Conservation (phyloP, 2,329 filamentous ascomycete species). For the Aureobasidium namibiae region DNA sequence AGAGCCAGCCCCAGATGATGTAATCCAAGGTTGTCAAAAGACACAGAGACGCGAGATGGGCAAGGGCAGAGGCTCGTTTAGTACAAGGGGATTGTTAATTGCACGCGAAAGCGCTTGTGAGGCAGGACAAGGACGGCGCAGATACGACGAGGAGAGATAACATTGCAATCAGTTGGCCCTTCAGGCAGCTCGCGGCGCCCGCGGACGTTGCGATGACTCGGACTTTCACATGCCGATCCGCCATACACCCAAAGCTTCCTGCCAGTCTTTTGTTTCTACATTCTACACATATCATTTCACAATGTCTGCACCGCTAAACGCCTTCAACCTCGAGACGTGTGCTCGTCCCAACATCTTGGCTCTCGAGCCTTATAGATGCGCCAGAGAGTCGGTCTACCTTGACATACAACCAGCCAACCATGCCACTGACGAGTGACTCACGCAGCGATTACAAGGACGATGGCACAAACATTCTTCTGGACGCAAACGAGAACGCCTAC, state of each 20-base stretch:
- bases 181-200: neutral
- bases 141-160: too few relatives aligned
- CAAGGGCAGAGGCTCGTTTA: too few relatives aligned
- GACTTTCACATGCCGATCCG: constrained; percentile 7
- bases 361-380: constrained; percentile 46
- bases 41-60: too few relatives aligned
- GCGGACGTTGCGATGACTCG: constrained; percentile 6
- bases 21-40: too few relatives aligned
- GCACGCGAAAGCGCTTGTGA: too few relatives aligned
- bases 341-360: constrained; percentile 45
- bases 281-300: neutral
- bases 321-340: constrained; percentile 43
- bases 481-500: constrained; percentile 96
- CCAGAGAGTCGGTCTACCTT: constrained; percentile 39
- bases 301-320: constrained; percentile 8
- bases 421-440: constrained; percentile 18
- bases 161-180: too few relatives aligned
- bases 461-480: constrained; percentile 88
- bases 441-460: constrained; percentile 89
- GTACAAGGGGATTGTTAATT: too few relatives aligned
- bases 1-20: too few relatives aligned
- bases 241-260: neutral
- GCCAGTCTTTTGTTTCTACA: neutral
- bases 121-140: too few relatives aligned
- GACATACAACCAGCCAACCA: neutral